Percentiles rank a stretch among this genome's conserved stretches.
phyloP scores from a whole-genome alignment of 257 asterid species.

The Gardenia jasminoides region DNA sequence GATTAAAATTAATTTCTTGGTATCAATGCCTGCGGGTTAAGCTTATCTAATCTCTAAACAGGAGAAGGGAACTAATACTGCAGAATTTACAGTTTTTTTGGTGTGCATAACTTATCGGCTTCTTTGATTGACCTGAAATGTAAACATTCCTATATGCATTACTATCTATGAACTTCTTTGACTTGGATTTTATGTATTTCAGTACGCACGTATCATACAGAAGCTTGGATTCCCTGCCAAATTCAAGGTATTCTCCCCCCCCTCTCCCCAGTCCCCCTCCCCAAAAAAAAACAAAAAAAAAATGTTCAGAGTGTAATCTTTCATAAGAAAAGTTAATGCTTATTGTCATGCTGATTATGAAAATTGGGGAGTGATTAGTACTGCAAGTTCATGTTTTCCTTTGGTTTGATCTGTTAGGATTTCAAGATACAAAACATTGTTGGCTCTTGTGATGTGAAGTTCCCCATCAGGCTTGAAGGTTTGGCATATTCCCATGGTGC shows the following conservation, averaged over 20 bases:
- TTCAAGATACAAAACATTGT: constrained; percentile 30
- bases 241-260: constrained; percentile 24
- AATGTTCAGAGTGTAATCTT: too few species aligned
- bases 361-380: not conserved
- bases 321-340: too few species aligned
- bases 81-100: not conserved
- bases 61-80: not conserved
- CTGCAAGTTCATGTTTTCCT: not conserved
- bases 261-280: too few species aligned
- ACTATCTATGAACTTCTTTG: not conserved
- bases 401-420: constrained; percentile 13
- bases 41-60: not conserved
- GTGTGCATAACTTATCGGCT: not conserved
- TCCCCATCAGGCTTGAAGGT: constrained; percentile 29
- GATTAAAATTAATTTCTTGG: not conserved
- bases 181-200: not conserved
- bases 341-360: not conserved
- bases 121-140: not conserved
- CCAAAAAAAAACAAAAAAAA: too few species aligned
- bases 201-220: constrained; percentile 46
- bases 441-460: constrained; percentile 31
- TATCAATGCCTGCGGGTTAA: not conserved
- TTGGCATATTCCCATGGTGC: constrained; percentile 30
- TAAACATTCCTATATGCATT: not conserved
- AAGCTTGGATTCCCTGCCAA: constrained; percentile 46